phyloP scores from a whole-genome alignment of 495 filamentous ascomycete genomes.

The Tuber indicum region DNA sequence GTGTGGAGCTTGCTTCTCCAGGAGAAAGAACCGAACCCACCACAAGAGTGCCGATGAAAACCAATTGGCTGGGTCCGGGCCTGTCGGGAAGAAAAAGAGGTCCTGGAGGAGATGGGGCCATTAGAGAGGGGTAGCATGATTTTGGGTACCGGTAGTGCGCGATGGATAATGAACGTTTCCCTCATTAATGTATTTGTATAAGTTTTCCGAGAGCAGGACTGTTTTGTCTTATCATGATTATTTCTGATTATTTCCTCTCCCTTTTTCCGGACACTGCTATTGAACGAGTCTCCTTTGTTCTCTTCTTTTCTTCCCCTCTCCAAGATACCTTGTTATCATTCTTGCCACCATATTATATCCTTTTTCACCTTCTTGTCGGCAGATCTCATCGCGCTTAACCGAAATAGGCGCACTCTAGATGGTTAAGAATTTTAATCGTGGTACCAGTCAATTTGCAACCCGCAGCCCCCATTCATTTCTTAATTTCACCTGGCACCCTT shows the following conservation, averaged over 20 bases:
- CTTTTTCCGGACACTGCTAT: not conserved
- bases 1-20: constrained; percentile 28
- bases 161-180: constrained; percentile 4
- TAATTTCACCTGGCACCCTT: not conserved
- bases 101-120: constrained; percentile 8
- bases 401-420: not conserved
- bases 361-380: not conserved
- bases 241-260: not conserved
- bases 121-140: not conserved
- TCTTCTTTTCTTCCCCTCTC: not conserved
- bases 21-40: constrained; percentile 13
- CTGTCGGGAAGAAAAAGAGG: not conserved
- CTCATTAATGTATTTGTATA: not conserved
- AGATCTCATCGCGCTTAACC: not conserved
- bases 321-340: not conserved
- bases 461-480: not conserved
- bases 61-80: constrained; percentile 5
- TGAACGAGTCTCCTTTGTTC: not conserved
- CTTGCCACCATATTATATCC: not conserved
- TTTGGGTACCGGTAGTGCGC: constrained; percentile 2
- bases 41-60: constrained; percentile 5
- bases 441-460: not conserved
- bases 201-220: not conserved
- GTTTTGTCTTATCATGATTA: not conserved
- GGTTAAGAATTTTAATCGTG: not conserved